Evolutionary conservation across 2,329 filamentous ascomycete genomes (phyloP).

Genomic region (Hortaea sp.): DNA sequence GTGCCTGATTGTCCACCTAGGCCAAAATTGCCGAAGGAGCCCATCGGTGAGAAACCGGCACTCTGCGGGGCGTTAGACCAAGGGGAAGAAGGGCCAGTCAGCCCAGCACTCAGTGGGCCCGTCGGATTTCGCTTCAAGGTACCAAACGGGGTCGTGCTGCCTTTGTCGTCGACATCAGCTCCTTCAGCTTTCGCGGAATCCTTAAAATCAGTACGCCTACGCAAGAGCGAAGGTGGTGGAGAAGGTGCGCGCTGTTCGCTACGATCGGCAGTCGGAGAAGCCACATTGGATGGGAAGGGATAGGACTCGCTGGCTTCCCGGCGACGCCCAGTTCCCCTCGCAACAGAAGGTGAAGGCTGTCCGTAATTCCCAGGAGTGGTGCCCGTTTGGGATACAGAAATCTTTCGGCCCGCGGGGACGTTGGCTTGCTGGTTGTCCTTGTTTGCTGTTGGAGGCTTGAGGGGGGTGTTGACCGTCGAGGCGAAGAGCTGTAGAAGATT

Average conservation of each 20-base stretch:
- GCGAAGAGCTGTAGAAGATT: slow-evolving; percentile 55
- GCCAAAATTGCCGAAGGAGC: slow-evolving; percentile 86
- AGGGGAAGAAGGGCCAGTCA: slow-evolving; percentile 41
- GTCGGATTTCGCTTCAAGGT: slow-evolving; percentile 48
- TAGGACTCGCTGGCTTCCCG: slow-evolving; percentile 73
- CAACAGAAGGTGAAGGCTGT: slow-evolving; percentile 61
- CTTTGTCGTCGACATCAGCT: slow-evolving; percentile 30
- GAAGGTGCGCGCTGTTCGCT: slow-evolving; percentile 54
- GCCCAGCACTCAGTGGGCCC: slow-evolving; percentile 41
- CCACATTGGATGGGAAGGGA: slow-evolving; percentile 35
- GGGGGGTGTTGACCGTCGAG: slow-evolving; percentile 81
- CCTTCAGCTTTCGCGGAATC: slow-evolving; percentile 29
- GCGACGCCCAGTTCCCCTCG: slow-evolving; percentile 61
- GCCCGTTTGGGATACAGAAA: slow-evolving; percentile 62
- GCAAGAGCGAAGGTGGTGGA: slow-evolving; percentile 50
- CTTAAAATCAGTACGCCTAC: slow-evolving; percentile 53
- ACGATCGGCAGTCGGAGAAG: slow-evolving; percentile 34
- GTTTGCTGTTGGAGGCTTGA: slow-evolving; percentile 67
- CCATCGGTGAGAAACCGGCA: slow-evolving; percentile 61
- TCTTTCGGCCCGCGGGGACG: slow-evolving; percentile 61
- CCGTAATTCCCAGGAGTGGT: slow-evolving; percentile 55
- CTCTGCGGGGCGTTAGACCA: slow-evolving; percentile 52
- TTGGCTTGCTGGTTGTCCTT: slow-evolving; percentile 52
- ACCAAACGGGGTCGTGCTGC: slow-evolving; percentile 35
- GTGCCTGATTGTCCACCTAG: slow-evolving; percentile 43